A percentile compares a stretch with the other conserved stretches of the same genome.
Conservation (phyloP, 202 grass and related monocot species). For the Thinopyrum obtusiflorum region DNA sequence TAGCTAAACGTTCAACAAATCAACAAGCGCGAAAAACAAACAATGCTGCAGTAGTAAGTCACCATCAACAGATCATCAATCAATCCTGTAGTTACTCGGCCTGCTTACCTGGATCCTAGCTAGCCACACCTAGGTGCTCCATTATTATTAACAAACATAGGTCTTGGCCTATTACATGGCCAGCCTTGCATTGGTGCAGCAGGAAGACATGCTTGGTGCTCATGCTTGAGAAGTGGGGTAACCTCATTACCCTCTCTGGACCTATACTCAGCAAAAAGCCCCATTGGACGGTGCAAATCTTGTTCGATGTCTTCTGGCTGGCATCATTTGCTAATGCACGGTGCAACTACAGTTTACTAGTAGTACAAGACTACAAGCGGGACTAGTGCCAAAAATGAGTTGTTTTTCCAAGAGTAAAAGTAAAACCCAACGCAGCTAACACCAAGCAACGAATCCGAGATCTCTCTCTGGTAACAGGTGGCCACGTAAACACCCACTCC, state of each 20-base stretch:
- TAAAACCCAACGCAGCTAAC: too few relatives aligned
- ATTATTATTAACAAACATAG: neutral
- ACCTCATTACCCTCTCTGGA: neutral
- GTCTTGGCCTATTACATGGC: neutral
- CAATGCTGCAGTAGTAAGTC: too few relatives aligned
- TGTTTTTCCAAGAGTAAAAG: too few relatives aligned
- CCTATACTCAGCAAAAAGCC: neutral
- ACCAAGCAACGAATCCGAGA: too few relatives aligned
- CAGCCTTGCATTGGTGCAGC: neutral
- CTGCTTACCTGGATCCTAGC: neutral
- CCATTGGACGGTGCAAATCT: neutral
- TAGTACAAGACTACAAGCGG: too few relatives aligned
- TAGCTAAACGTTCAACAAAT: too few relatives aligned
- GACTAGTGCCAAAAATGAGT: too few relatives aligned
- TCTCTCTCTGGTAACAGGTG: too few relatives aligned
- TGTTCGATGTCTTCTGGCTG: neutral
- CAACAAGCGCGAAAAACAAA: too few relatives aligned
- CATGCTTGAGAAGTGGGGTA: too few relatives aligned
- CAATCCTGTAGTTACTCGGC: neutral
- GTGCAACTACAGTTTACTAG: neutral
- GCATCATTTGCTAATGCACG: neutral
- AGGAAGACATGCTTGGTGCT: neutral
- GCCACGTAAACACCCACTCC: too few relatives aligned
- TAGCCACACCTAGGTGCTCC: neutral
- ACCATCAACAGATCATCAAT: neutral